Conservation (phyloP, 768 basidiomycete genomes). For the Lactarius vividus region DNA sequence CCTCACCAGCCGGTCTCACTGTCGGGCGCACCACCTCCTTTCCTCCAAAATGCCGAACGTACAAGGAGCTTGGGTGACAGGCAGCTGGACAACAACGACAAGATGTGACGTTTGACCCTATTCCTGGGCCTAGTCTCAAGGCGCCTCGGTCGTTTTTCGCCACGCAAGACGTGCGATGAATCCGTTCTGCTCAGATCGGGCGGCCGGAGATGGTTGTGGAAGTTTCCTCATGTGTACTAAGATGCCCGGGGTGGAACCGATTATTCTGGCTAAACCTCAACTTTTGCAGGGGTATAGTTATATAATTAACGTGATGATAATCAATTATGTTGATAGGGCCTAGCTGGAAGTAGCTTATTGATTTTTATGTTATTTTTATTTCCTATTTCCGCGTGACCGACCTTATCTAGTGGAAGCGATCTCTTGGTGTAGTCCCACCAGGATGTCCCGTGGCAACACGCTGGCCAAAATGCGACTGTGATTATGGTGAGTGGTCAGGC, state of each 20-base stretch:
- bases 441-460: not conserved
- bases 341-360: not conserved
- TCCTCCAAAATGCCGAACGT: not conserved
- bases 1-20: too few relatives aligned
- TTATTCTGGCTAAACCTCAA: slow-evolving; percentile 9
- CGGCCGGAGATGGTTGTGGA: slow-evolving; percentile 9
- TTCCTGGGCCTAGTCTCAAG: not conserved
- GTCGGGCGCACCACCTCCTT: not conserved
- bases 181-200: not conserved
- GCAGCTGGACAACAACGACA: slow-evolving; percentile 2
- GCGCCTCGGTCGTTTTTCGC: not conserved
- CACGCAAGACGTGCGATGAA: not conserved
- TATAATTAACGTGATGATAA: slow-evolving; percentile 17
- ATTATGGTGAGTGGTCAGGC: not conserved
- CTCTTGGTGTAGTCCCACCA: slow-evolving; percentile 7
- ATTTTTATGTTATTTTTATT: not conserved
- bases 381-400: slow-evolving; percentile 3
- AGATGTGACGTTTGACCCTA: not conserved
- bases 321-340: not conserved
- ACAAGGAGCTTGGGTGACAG: slow-evolving; percentile 6
- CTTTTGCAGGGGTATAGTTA: not conserved
- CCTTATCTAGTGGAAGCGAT: slow-evolving; percentile 15
- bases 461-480: not conserved
- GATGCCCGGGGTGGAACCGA: slow-evolving; percentile 10
- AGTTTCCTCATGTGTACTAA: slow-evolving; percentile 9